These are phyloP conservation scores for Gymnopilus dilepis DNA, from an alignment of 768 basidiomycete genomes.

Conservation along the genomic window DNA sequence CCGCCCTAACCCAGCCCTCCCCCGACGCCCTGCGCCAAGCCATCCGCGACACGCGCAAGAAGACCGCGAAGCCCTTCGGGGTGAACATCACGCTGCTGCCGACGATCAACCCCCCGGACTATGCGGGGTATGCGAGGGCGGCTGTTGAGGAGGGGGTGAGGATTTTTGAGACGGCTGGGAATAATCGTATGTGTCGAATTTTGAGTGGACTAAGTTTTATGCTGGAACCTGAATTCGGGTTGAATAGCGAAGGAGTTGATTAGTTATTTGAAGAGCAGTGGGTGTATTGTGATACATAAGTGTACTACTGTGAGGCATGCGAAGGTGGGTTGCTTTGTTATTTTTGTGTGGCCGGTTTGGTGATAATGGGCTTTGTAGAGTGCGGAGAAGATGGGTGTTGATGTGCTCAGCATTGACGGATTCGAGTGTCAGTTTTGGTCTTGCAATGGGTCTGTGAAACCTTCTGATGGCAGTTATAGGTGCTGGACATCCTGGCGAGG, in stretches of 20 bases:
- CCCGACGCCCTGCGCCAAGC: conserved; percentile 82
- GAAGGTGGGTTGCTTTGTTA: conserved; percentile 50
- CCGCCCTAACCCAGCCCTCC: conserved; percentile 86
- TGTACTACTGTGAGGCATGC: conserved; percentile 89
- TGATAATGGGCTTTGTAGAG: conserved; percentile 31
- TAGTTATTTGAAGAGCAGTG: conserved; percentile 78
- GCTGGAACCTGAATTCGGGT: too few relatives aligned
- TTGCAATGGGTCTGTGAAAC: not conserved
- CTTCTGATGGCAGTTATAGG: conserved; percentile 46
- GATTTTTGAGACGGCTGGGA: conserved; percentile 94
- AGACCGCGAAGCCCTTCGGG: conserved; percentile 80
- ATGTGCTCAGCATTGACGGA: conserved; percentile 87
- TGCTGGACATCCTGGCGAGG: conserved; percentile 94
- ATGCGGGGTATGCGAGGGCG: conserved; percentile 80
- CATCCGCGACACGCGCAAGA: conserved; percentile 75
- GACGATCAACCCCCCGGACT: conserved; percentile 89
- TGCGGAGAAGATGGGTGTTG: conserved; percentile 81
- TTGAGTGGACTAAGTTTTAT: too few relatives aligned
- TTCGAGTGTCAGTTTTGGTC: conserved; percentile 74
- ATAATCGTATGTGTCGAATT: conserved; percentile 67
- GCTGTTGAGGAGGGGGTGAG: conserved; percentile 87
- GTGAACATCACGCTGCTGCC: conserved; percentile 90
- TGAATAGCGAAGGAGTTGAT: conserved; percentile 74
- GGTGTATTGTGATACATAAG: conserved; percentile 86
- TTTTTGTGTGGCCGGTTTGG: not conserved